These are phyloP conservation scores for Dactylellina haptotyla DNA, from an alignment of 2,329 filamentous ascomycete species.

Conservation along the genomic window DNA sequence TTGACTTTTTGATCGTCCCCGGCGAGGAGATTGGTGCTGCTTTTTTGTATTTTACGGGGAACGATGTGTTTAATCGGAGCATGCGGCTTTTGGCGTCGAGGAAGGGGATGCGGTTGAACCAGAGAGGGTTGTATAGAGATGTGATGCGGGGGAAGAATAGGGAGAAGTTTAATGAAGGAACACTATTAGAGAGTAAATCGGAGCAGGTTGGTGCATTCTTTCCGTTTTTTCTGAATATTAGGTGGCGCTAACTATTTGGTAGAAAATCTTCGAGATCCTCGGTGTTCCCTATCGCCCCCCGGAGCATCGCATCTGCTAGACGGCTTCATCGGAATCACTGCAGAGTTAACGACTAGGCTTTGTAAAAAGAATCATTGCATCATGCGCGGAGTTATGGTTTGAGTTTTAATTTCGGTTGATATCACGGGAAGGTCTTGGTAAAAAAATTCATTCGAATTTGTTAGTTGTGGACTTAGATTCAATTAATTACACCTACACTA, in stretches of 20 bases:
- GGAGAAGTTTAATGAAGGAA: conserved; percentile 73
- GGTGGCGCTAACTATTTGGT: background rate
- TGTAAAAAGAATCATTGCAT: background rate
- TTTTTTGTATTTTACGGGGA: conserved; percentile 93
- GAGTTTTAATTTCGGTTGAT: background rate
- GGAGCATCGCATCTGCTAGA: conserved; percentile 76
- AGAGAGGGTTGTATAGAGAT: conserved; percentile 79
- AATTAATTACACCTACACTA: no score
- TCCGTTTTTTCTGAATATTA: background rate
- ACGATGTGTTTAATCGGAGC: conserved; percentile 92
- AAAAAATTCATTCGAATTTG: no score
- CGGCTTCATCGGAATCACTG: background rate
- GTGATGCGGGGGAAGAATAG: conserved; percentile 71
- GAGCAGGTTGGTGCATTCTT: conserved; percentile 66
- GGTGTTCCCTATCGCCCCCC: conserved; percentile 87
- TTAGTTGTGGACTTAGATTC: no score
- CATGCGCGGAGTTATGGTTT: background rate
- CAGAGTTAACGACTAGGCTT: no score
- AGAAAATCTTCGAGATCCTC: conserved; percentile 80
- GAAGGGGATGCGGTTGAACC: conserved; percentile 86
- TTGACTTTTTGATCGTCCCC: conserved; percentile 80
- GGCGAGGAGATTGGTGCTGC: conserved; percentile 82
- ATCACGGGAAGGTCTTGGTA: background rate
- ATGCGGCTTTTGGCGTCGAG: conserved; percentile 80
- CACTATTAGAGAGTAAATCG: conserved; percentile 76